phyloP scores from a whole-genome alignment of 306 rosid species.

The Crataegus laevigata region DNA sequence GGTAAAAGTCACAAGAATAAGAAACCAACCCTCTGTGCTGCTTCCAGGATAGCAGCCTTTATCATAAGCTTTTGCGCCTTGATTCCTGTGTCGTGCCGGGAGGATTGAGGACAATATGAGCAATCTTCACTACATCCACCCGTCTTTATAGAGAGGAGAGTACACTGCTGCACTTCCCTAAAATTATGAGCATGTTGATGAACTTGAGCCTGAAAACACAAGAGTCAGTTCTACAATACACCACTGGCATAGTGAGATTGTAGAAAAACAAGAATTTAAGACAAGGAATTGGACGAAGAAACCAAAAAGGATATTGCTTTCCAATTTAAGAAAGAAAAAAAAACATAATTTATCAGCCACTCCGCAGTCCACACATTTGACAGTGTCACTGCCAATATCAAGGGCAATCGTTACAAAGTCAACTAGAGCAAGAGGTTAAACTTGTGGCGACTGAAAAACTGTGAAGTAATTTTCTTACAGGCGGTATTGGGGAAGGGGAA shows the following conservation, averaged over 20 bases:
- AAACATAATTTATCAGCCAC: neutral
- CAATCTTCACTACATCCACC: constrained; percentile 99
- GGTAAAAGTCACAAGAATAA: constrained; percentile 7
- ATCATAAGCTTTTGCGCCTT: constrained; percentile 71
- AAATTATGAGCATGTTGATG: constrained; percentile 90
- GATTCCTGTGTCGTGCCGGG: constrained; percentile 77
- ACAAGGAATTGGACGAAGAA: neutral
- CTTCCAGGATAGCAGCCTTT: constrained; percentile 67
- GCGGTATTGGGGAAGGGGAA: too few species aligned
- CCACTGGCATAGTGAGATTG: neutral
- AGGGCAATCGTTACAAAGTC: neutral
- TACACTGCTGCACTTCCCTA: constrained; percentile 96
- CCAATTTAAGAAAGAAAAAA: too few species aligned
- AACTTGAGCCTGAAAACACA: constrained; percentile 74
- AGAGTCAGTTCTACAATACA: neutral
- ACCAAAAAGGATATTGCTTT: neutral
- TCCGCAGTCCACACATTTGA: neutral
- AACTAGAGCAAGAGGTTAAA: neutral
- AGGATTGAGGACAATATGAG: constrained; percentile 93
- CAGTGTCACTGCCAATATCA: neutral
- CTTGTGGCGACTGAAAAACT: neutral
- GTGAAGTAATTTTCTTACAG: too few species aligned
- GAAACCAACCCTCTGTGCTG: constrained; percentile 62
- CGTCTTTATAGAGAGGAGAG: constrained; percentile 88
- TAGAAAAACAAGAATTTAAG: neutral